Percentiles rank a stretch among this genome's conserved stretches.
Conservation (phyloP, 2,329 filamentous ascomycete genomes). For the Amauroascus verrucosus region DNA sequence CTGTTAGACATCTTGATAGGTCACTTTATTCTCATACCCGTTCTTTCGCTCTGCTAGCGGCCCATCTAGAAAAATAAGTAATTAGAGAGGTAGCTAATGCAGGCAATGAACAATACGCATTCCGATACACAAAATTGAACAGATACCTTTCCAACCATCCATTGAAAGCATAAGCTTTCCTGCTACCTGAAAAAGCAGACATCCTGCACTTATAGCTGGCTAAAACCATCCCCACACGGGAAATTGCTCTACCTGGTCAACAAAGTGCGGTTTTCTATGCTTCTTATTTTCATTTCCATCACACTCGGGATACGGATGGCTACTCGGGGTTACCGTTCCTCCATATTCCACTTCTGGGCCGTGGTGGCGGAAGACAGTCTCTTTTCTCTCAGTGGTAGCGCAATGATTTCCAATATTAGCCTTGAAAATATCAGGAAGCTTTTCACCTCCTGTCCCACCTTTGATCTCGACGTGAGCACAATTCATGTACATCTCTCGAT, state of each 20-base stretch:
- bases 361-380: conserved; percentile 10
- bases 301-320: neutral
- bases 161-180: no score
- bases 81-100: no score
- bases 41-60: no score
- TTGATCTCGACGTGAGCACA: conserved; percentile 59
- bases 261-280: neutral
- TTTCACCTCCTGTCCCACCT: neutral
- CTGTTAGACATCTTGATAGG: no score
- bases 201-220: no score
- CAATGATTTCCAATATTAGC: conserved; percentile 13
- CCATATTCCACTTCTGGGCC: conserved; percentile 9
- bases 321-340: neutral
- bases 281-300: neutral
- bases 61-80: no score
- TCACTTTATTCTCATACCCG: no score
- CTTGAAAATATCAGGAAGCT: conserved; percentile 12
- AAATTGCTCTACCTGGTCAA: neutral
- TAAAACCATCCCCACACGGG: neutral
- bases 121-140: no score
- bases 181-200: no score
- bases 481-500: conserved; percentile 59
- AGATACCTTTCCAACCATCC: no score
- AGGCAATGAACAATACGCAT: no score
- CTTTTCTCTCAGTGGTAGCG: conserved; percentile 8